phyloP scores from a whole-genome alignment of 108 stramenopile genomes.

The Parmales sp. region DNA sequence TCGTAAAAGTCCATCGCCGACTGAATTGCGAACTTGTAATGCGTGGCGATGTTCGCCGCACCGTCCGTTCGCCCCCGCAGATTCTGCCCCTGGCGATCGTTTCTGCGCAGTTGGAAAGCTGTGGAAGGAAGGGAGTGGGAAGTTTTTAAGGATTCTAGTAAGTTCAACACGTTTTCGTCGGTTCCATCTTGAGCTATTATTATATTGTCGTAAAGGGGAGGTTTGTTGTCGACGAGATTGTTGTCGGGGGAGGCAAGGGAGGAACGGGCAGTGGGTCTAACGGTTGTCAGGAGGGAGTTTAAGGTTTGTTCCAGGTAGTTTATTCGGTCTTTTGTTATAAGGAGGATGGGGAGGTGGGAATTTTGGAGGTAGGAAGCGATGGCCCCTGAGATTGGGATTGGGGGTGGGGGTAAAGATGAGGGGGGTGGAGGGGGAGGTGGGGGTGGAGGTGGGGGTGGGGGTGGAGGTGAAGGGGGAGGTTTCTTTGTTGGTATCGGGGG shows the following conservation, averaged over 20 bases:
- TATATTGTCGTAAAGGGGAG: neutral
- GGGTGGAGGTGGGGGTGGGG: neutral
- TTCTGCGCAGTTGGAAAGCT: neutral
- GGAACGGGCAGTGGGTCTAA: neutral
- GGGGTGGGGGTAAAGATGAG: neutral
- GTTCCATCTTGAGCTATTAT: neutral
- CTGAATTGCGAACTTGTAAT: conserved; percentile 36
- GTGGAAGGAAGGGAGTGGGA: too few species aligned
- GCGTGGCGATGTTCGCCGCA: conserved; percentile 21
- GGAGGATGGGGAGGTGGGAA: conserved; percentile 20
- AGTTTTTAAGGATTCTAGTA: neutral
- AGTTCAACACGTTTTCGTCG: neutral
- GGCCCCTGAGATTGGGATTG: too few species aligned
- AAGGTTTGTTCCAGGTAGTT: conserved; percentile 22
- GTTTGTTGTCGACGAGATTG: neutral
- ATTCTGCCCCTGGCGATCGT: neutral
- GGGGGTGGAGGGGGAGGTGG: neutral
- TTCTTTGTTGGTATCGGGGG: too few species aligned
- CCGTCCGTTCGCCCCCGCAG: conserved; percentile 9
- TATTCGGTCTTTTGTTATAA: conserved; percentile 28
- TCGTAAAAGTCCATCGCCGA: conserved; percentile 4
- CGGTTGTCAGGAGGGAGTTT: conserved; percentile 11
- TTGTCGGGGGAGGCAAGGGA: neutral
- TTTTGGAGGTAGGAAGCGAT: neutral
- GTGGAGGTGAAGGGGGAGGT: neutral